Evolutionary conservation across 345 rosid species (phyloP), one percentile per base, ranked within the genome.

Genomic region (Camelina neglecta): DNA sequence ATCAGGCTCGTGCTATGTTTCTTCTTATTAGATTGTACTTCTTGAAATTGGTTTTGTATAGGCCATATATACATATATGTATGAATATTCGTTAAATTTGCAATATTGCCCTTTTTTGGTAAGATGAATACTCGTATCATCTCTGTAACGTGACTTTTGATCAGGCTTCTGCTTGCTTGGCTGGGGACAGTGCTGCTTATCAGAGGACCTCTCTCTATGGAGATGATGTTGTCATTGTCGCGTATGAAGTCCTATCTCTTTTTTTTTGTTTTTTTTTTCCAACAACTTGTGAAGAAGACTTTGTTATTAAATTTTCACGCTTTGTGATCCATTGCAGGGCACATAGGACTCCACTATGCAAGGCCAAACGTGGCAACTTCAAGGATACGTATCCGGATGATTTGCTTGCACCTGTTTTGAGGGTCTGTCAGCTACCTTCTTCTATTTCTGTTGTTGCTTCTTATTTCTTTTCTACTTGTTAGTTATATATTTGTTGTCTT

Each of bases 351-450:
- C 83, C 99, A 5, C 76, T 88, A 8, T 96, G 99, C 84, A 93
- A 88, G 84, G 76, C 97, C 1, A 96, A 88, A 70, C 88, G 96
- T 3, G 99, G 99, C 4, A 86, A 87, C 54, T 96, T 96, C 86
- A 93, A 91, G 89, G 99, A 96, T 79, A 96, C 98, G 4, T 82
- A 72, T 76, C 87, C 99, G 0, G 98, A 96, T 80, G 98, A 96
- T 86, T 79, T 96, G 44, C 98, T 96, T 73, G 97, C 96, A 10
- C 93, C 98, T 60, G 92, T 96, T 81, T 83, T 93, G 81, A 89
- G 77, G 97, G 99, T 93, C 48, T 56, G 77, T 62, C 1, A 9
- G 2, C 38, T 59, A 16, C 15, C 67, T 57, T 29, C 23, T 72
- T 47, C 11, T 68, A 11, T 38, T 4, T 57, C 6, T 62, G 10